Evolutionary conservation across 2,329 filamentous ascomycete species (phyloP).

Genomic region (Xylaria sp.): DNA sequence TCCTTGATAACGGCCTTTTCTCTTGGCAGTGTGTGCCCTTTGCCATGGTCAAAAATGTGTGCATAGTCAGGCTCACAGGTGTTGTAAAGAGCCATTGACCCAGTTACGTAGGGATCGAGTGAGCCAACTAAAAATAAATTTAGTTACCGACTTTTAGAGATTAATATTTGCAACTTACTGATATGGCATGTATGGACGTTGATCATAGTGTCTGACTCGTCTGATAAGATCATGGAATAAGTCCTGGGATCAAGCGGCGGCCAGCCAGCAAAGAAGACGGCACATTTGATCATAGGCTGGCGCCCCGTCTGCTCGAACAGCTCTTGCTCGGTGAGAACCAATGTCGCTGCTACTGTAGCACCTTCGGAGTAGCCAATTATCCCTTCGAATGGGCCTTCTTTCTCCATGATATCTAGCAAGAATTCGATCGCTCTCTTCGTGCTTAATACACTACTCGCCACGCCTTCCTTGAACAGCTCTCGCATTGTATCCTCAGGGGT

Average conservation of each 20-base stretch:
- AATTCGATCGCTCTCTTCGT: slow-evolving; percentile 56
- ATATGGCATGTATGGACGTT: slow-evolving; percentile 64
- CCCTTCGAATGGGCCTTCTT: slow-evolving; percentile 49
- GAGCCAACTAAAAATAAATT: slow-evolving; percentile 57
- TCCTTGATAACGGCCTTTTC: slow-evolving; percentile 61
- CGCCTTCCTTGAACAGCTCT: slow-evolving; percentile 56
- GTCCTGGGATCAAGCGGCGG: slow-evolving; percentile 59
- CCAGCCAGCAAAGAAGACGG: slow-evolving; percentile 65
- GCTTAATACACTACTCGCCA: slow-evolving; percentile 52
- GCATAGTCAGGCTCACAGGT: slow-evolving; percentile 69
- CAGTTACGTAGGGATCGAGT: slow-evolving; percentile 69
- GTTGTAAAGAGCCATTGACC: slow-evolving; percentile 69
- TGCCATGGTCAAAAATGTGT: slow-evolving; percentile 71
- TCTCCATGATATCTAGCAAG: slow-evolving; percentile 50
- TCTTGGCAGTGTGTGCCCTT: slow-evolving; percentile 70
- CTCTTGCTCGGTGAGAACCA: slow-evolving; percentile 47
- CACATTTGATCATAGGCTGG: slow-evolving; percentile 57
- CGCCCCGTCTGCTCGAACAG: slow-evolving; percentile 43
- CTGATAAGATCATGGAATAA: slow-evolving; percentile 58
- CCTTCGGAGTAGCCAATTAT: slow-evolving; percentile 50
- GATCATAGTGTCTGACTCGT: slow-evolving; percentile 60
- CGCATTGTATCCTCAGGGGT: slow-evolving; percentile 67
- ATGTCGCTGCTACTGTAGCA: slow-evolving; percentile 47
- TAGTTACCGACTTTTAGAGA: neutral
- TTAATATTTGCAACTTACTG: slow-evolving; percentile 49